Conservation (phyloP, 371 early-diverging fungal genomes). For the Syncephalastrum sp. region DNA sequence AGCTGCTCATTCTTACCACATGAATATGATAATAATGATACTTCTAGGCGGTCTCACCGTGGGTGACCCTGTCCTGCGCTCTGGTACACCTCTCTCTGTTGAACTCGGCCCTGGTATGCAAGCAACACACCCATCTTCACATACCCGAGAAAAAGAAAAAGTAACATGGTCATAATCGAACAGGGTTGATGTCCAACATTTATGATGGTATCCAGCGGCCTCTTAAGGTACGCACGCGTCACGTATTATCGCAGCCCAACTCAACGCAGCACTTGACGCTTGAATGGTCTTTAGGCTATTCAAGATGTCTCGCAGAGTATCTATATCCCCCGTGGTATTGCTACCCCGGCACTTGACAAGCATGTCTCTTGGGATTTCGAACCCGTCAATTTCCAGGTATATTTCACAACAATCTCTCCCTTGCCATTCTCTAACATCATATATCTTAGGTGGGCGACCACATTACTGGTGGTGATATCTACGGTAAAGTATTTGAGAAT, state of each 20-base stretch:
- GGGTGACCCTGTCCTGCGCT: slow-evolving; percentile 98
- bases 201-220: slow-evolving; percentile 99
- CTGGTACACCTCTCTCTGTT: slow-evolving; percentile 98
- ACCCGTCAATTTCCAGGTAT: slow-evolving; percentile 84
- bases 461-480: slow-evolving; percentile 98
- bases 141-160: slow-evolving; percentile 8
- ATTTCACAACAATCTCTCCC: background rate
- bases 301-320: slow-evolving; percentile 93
- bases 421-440: background rate
- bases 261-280: background rate
- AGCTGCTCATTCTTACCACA: background rate
- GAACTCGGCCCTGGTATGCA: slow-evolving; percentile 97
- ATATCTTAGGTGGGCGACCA: slow-evolving; percentile 85
- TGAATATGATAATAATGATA: slow-evolving; percentile 8
- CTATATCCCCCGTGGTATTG: slow-evolving; percentile 99
- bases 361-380: slow-evolving; percentile 94
- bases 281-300: slow-evolving; percentile 67
- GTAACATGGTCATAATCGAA: slow-evolving; percentile 4
- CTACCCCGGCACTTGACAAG: slow-evolving; percentile 96
- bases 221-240: slow-evolving; percentile 62
- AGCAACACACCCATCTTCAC: background rate
- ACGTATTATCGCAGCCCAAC: background rate
- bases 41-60: slow-evolving; percentile 93
- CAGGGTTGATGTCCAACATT: slow-evolving; percentile 96
- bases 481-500: slow-evolving; percentile 97